phyloP scores from a whole-genome alignment of 2,329 filamentous ascomycete species.

The Botrytis hyacinthi region DNA sequence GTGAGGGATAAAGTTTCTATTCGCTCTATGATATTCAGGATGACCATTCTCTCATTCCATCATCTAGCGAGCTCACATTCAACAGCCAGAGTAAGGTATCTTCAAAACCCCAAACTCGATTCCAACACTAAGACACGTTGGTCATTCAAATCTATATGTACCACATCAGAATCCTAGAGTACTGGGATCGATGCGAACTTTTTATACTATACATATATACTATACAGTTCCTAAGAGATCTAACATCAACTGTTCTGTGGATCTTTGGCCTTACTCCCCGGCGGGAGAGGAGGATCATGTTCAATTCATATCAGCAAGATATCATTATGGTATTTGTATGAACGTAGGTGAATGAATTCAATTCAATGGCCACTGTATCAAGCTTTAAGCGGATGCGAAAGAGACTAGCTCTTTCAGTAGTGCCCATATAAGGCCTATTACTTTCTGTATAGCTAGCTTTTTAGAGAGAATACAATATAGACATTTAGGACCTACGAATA shows the following conservation, averaged over 20 bases:
- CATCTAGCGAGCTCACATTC: not conserved
- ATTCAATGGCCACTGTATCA: too few relatives aligned
- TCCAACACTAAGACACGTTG: not conserved
- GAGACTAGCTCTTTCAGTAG: too few relatives aligned
- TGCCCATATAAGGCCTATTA: too few relatives aligned
- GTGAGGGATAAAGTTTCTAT: not conserved
- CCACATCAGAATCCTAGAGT: too few relatives aligned
- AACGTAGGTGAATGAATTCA: too few relatives aligned
- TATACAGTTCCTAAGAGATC: not conserved
- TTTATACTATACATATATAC: not conserved
- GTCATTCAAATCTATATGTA: not conserved
- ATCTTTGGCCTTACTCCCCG: not conserved
- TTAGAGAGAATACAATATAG: too few relatives aligned
- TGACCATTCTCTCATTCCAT: not conserved
- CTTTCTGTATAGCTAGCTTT: too few relatives aligned
- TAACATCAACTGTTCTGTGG: not conserved
- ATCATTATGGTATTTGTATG: too few relatives aligned
- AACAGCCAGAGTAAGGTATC: not conserved
- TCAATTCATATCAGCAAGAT: not conserved
- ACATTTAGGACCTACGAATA: too few relatives aligned
- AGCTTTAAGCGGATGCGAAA: too few relatives aligned
- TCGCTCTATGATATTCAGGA: not conserved
- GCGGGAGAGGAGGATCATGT: not conserved
- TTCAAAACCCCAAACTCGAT: not conserved
- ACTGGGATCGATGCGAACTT: rapidly evolving